Evolutionary conservation across 768 basidiomycete genomes (phyloP).

Genomic region (Panellus pusillus): DNA sequence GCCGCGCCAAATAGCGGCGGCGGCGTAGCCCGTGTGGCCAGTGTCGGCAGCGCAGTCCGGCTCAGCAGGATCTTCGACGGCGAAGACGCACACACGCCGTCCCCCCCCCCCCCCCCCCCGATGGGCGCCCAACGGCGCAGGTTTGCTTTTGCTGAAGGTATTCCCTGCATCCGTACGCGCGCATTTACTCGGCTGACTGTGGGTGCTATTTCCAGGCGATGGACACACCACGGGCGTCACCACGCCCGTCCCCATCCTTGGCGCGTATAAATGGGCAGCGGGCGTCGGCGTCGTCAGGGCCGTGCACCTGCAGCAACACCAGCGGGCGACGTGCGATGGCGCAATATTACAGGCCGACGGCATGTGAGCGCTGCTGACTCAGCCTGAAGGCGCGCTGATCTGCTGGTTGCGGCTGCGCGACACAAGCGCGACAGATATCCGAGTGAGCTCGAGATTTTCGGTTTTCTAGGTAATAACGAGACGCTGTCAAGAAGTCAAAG

Average conservation of each 20-base stretch:
- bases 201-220: slow-evolving; percentile 44
- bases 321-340: slow-evolving; percentile 46
- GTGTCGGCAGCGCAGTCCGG: no score
- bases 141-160: slow-evolving; percentile 15
- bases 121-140: slow-evolving; percentile 44
- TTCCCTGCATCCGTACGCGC: slow-evolving; percentile 47
- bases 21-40: no score
- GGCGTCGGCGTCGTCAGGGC: slow-evolving; percentile 51
- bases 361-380: no score
- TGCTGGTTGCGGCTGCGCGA: no score
- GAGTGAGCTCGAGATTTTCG: not conserved
- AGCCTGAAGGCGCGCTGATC: no score
- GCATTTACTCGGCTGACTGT: slow-evolving; percentile 63
- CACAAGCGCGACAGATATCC: no score
- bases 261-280: slow-evolving; percentile 33
- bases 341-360: no score
- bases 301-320: slow-evolving; percentile 38
- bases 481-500: no score
- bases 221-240: slow-evolving; percentile 68
- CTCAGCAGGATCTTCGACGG: slow-evolving; percentile 49
- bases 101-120: slow-evolving; percentile 39
- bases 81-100: slow-evolving; percentile 38
- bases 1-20: no score
- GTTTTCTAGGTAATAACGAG: no score
- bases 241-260: slow-evolving; percentile 39